These are phyloP conservation scores for Zygosaccharomyces sapae DNA, from an alignment of 1,139 yeast species.

Conservation along the genomic window DNA sequence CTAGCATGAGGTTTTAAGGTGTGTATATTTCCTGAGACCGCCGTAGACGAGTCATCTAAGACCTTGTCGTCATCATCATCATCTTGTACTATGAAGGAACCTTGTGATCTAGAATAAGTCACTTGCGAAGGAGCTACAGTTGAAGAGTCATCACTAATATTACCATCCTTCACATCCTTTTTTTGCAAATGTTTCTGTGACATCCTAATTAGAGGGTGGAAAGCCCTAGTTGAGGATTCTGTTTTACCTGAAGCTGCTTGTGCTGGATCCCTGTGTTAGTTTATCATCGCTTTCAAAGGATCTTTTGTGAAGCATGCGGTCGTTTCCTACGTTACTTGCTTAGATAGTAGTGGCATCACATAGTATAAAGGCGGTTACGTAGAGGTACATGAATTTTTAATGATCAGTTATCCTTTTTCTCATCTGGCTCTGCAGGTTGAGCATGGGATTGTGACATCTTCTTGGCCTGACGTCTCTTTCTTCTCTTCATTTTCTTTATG, in stretches of 20 bases:
- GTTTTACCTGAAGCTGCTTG: too few relatives aligned
- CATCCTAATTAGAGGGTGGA: slow-evolving; percentile 1
- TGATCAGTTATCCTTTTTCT: not conserved
- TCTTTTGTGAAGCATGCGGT: slow-evolving; percentile 1
- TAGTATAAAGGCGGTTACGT: not conserved
- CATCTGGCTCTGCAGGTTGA: not conserved
- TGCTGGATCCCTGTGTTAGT: not conserved
- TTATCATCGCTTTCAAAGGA: not conserved
- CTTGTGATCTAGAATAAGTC: slow-evolving; percentile 18
- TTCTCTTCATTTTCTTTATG: slow-evolving; percentile 36
- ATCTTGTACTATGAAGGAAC: slow-evolving; percentile 18
- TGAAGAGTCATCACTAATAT: slow-evolving; percentile 12
- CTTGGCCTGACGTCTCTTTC: slow-evolving; percentile 33
- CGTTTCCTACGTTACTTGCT: slow-evolving; percentile 1
- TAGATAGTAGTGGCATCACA: not conserved
- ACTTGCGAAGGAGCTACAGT: slow-evolving; percentile 13
- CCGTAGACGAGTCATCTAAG: slow-evolving; percentile 14
- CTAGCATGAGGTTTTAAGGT: slow-evolving; percentile 15
- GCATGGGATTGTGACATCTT: slow-evolving; percentile 11
- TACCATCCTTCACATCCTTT: not conserved
- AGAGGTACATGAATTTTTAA: too few relatives aligned
- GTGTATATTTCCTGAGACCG: slow-evolving; percentile 13
- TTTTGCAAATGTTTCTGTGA: slow-evolving; percentile 7
- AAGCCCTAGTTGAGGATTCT: not conserved
- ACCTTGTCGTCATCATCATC: slow-evolving; percentile 7